These are phyloP conservation scores for Boletus sp. DNA, from an alignment of 768 basidiomycete species.

Conservation along the genomic window DNA sequence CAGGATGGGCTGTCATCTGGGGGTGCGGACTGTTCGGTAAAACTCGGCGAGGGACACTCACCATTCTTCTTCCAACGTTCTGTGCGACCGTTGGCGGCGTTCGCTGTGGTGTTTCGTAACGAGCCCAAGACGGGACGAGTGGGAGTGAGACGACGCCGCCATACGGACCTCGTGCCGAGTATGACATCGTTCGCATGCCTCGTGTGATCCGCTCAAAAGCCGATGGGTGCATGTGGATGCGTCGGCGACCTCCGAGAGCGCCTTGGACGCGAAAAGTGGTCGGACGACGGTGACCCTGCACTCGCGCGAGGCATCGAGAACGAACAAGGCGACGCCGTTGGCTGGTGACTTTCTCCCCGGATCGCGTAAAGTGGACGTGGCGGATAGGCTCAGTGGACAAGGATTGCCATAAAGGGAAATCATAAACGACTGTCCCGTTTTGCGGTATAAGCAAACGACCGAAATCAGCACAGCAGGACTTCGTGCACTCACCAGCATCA, in stretches of 20 bases:
- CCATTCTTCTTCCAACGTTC: not conserved
- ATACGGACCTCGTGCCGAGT: not conserved
- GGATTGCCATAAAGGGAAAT: constrained; percentile 2
- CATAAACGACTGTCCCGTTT: constrained; percentile 7
- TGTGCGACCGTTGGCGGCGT: not conserved
- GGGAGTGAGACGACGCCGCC: not conserved
- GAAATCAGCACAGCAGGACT: constrained; percentile 16
- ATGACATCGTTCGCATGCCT: constrained; percentile 2
- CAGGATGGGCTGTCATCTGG: not conserved
- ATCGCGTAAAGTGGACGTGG: not conserved
- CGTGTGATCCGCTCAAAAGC: not conserved
- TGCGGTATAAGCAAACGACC: constrained; percentile 16
- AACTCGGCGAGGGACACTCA: not conserved
- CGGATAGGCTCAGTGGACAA: not conserved
- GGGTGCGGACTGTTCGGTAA: not conserved
- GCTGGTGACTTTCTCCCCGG: not conserved
- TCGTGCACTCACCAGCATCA: constrained; percentile 4
- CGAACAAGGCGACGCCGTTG: not conserved
- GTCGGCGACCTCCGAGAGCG: not conserved
- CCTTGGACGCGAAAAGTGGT: not conserved
- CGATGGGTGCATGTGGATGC: not conserved
- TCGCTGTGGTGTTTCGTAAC: not conserved
- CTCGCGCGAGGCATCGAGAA: not conserved
- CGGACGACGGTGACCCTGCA: not conserved
- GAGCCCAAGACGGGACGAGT: no score